Percentiles rank a stretch among this genome's conserved stretches.
These are phyloP conservation scores for Oryza australiensis DNA, from an alignment of 176 grass and related monocot species.

Conservation along the genomic window DNA sequence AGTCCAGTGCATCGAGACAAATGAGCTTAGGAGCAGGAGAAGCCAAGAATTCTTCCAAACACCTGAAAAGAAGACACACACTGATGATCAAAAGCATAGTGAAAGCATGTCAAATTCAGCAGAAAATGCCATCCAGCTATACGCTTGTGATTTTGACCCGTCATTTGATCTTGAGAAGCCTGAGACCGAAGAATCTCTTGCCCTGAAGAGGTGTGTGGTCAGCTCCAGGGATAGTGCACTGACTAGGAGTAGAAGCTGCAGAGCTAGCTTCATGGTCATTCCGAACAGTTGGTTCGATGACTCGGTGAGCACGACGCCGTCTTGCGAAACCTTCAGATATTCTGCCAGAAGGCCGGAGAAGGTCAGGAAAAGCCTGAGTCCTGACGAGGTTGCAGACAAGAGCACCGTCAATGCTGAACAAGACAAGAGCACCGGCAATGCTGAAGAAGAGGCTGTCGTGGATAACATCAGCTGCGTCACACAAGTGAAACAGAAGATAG, in stretches of 20 bases:
- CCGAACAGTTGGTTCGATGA: constrained; percentile 65
- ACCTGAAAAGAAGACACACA: constrained; percentile 13
- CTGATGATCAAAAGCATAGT: background rate
- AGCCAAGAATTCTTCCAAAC: constrained; percentile 46
- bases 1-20: constrained; percentile 68
- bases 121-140: constrained; percentile 44
- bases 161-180: constrained; percentile 36
- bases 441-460: constrained; percentile 33
- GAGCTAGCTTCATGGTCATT: constrained; percentile 68
- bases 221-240: constrained; percentile 48
- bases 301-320: constrained; percentile 40
- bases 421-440: constrained; percentile 20
- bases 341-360: constrained; percentile 45
- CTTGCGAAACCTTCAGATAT: constrained; percentile 42
- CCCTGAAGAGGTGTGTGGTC: constrained; percentile 40
- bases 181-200: constrained; percentile 36
- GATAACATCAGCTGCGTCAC: constrained; percentile 11
- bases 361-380: constrained; percentile 42
- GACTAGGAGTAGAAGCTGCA: constrained; percentile 80
- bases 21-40: constrained; percentile 34
- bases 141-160: constrained; percentile 37
- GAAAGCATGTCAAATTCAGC: constrained; percentile 30
- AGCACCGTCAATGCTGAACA: constrained; percentile 38
- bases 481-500: constrained; percentile 27
- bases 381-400: constrained; percentile 35